Percentiles rank a stretch among this genome's conserved stretches.
Conservation (phyloP, 371 early-diverging fungal genomes). For the Entomophthora muscae region DNA sequence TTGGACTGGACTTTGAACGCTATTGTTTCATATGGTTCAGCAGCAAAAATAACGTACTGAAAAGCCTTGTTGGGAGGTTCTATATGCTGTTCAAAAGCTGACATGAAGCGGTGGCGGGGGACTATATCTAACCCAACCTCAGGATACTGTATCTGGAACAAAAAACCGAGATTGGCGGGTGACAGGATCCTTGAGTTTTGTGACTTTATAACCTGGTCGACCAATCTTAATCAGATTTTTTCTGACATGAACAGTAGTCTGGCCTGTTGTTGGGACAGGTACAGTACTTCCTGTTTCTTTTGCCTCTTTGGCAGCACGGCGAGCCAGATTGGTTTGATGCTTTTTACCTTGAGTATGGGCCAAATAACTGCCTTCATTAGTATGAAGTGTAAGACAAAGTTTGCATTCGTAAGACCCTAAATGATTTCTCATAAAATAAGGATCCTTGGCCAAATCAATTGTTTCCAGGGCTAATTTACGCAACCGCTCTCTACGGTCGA, state of each 20-base stretch:
- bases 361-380: slow-evolving; percentile 90
- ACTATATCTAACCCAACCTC: slow-evolving; percentile 58
- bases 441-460: slow-evolving; percentile 92
- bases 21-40: slow-evolving; percentile 93
- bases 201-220: slow-evolving; percentile 93
- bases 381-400: slow-evolving; percentile 85
- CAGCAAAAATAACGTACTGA: slow-evolving; percentile 89
- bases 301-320: slow-evolving; percentile 84
- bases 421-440: slow-evolving; percentile 96
- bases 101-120: slow-evolving; percentile 94
- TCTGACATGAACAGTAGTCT: slow-evolving; percentile 22
- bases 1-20: slow-evolving; percentile 85
- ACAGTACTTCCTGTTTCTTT: slow-evolving; percentile 32
- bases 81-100: slow-evolving; percentile 85
- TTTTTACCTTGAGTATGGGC: slow-evolving; percentile 98
- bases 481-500: slow-evolving; percentile 87
- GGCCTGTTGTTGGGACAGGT: slow-evolving; percentile 19
- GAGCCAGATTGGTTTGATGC: slow-evolving; percentile 89
- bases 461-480: slow-evolving; percentile 91
- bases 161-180: slow-evolving; percentile 73
- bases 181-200: slow-evolving; percentile 78
- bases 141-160: slow-evolving; percentile 90
- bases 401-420: slow-evolving; percentile 95
- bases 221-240: slow-evolving; percentile 83
- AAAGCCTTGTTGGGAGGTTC: slow-evolving; percentile 76